These are phyloP conservation scores for Phalaenopsis aphrodite DNA, from an alignment of 106 monocot genomes.

Conservation along the genomic window DNA sequence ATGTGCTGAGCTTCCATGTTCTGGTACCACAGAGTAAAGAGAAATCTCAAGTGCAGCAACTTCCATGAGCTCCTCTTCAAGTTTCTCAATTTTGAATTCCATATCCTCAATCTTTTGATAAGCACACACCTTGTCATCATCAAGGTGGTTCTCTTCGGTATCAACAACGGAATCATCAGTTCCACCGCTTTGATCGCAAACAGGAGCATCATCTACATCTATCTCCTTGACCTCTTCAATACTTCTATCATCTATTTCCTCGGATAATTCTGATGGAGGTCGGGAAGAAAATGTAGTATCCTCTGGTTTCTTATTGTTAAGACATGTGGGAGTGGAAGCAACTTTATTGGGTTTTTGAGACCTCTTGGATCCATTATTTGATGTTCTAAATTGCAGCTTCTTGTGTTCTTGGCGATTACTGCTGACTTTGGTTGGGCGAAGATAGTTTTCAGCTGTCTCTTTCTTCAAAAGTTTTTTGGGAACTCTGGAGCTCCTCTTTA, in stretches of 20 bases:
- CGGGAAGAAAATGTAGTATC: constrained; percentile 30
- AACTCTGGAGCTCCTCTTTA: constrained; percentile 53
- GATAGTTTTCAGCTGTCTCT: constrained; percentile 33
- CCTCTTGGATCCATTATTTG: constrained; percentile 48
- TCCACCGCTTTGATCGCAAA: constrained; percentile 46
- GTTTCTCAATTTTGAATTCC: constrained; percentile 67
- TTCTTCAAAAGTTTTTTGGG: constrained; percentile 57
- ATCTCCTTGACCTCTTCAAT: constrained; percentile 62
- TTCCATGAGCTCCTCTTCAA: constrained; percentile 92
- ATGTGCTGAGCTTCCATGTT: constrained; percentile 90
- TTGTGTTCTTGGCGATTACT: constrained; percentile 36
- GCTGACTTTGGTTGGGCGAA: constrained; percentile 36
- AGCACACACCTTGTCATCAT: constrained; percentile 25
- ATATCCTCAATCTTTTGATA: constrained; percentile 65
- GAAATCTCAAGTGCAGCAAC: constrained; percentile 97
- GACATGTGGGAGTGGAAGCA: constrained; percentile 24
- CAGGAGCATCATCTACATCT: constrained; percentile 44
- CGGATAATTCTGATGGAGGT: constrained; percentile 58
- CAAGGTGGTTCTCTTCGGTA: constrained; percentile 51
- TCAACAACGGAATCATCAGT: constrained; percentile 73
- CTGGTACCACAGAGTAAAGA: constrained; percentile 86
- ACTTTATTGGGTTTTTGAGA: constrained; percentile 40
- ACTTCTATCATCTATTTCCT: constrained; percentile 60
- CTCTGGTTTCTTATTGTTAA: constrained; percentile 31
- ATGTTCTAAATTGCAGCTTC: constrained; percentile 50